phyloP scores from a whole-genome alignment of 2,329 filamentous ascomycete species.

The Aureobasidium musti region DNA sequence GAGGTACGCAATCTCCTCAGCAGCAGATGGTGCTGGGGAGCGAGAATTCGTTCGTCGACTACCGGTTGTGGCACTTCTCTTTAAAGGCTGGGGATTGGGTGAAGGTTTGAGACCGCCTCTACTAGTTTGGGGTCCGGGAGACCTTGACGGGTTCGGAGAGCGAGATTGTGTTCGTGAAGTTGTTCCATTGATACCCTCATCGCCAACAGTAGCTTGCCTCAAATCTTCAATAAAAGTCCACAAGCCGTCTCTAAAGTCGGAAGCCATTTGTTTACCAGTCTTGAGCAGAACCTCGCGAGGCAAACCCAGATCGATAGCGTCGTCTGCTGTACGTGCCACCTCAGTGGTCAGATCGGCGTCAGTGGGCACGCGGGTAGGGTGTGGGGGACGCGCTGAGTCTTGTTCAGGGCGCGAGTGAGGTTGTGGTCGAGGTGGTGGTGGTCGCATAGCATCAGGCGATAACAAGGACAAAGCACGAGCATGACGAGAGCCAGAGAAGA shows the following conservation, averaged over 20 bases:
- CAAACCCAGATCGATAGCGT: constrained; percentile 35
- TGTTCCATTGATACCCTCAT: constrained; percentile 62
- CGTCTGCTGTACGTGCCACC: constrained; percentile 42
- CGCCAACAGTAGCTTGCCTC: constrained; percentile 90
- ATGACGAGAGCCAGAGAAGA: constrained; percentile 65
- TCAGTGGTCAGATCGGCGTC: constrained; percentile 35
- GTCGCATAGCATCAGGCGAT: constrained; percentile 56
- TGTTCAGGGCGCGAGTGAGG: background rate
- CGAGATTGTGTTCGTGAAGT: constrained; percentile 26
- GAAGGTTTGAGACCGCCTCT: constrained; percentile 10
- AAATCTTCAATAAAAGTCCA: constrained; percentile 97
- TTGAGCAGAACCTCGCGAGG: constrained; percentile 56
- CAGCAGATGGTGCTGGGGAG: constrained; percentile 14
- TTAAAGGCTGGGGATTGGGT: constrained; percentile 7
- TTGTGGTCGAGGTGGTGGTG: constrained; percentile 21
- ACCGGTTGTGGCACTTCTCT: constrained; percentile 27
- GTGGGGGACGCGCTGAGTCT: constrained; percentile 14
- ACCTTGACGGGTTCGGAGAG: constrained; percentile 14
- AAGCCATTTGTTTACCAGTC: constrained; percentile 74
- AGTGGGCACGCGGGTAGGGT: constrained; percentile 24
- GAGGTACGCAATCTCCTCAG: constrained; percentile 32
- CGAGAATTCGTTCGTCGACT: constrained; percentile 13
- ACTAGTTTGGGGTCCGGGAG: constrained; percentile 18
- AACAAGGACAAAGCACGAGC: constrained; percentile 75
- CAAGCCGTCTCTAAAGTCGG: constrained; percentile 84